Evolutionary conservation across 139 green algal genomes (phyloP), one percentile per base, ranked within the genome.

Genomic region (Picochlorum costavermella): DNA sequence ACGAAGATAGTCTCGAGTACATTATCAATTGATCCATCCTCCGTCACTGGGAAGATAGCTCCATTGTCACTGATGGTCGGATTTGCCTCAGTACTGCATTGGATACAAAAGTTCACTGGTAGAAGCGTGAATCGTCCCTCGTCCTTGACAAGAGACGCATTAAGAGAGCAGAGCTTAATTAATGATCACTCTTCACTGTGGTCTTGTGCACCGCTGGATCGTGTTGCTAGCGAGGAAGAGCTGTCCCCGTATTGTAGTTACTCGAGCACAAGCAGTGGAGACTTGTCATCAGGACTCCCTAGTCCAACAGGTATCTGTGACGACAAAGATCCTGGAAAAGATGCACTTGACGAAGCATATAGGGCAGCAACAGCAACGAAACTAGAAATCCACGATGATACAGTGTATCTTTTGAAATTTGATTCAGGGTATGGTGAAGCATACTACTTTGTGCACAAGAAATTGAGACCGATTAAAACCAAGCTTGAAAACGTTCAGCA

Each of bases 371-470:
- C 12, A 29, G 9, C 0, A 59, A 29, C 9, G 50, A 29, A 33
- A 17, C 4, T 29, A 59, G 23, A 25, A 17, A 6, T 6, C 0
- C 17, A 59, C 6, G 17, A 28, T 59, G 25, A 59, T 30, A 25
- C 12, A 29, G 12, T 64, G 14, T 64, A 59, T 51, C 23, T 66
- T 20, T 13, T 66, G 33, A 26, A 66, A 23, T 29, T 37, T 61
- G n/a, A 29, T 31, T 33, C 48, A 33, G 63, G 65, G 45, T 63
- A 43, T 12, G 63, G 63, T 30, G 70, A 72, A 28, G 56, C 33
- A 10, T 16, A 55, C 28, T 40, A 73, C 25, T 76, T 68, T 60
- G 70, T 76, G 29, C 70, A 76, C 64, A 76, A 73, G 58, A 63
- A 57, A 26, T 49, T 76, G 48, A 67, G 56, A 28, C 64, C 70